A percentile compares a stretch with the other conserved stretches of the same genome.
Conservation (phyloP, 257 asterid genomes). For the Solanum microdontum region DNA sequence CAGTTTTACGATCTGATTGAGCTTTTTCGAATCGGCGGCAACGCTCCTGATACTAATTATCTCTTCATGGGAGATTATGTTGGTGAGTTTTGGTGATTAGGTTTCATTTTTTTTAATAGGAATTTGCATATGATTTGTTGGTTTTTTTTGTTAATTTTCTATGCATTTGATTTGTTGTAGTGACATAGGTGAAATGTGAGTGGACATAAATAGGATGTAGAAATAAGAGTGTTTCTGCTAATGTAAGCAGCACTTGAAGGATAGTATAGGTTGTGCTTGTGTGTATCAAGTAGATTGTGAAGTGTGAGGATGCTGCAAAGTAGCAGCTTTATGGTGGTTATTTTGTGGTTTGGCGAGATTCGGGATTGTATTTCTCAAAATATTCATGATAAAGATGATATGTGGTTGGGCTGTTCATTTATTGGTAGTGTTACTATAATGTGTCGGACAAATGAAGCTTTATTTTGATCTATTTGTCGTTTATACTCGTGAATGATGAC, state of each 20-base stretch:
- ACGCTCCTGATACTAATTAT: constrained; percentile 78
- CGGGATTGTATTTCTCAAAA: background rate
- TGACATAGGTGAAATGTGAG: background rate
- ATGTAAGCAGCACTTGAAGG: background rate
- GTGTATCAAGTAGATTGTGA: background rate
- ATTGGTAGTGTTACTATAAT: background rate
- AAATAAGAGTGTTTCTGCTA: background rate
- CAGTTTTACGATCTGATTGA: constrained; percentile 88
- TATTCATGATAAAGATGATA: background rate
- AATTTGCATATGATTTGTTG: background rate
- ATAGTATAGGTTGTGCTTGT: background rate
- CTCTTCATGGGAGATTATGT: constrained; percentile 95
- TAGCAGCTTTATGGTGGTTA: background rate
- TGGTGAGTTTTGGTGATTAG: constrained; percentile 15
- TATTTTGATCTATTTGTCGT: background rate
- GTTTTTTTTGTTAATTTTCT: background rate
- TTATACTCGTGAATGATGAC: background rate
- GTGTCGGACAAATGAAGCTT: background rate
- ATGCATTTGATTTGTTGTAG: background rate
- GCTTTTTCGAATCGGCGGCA: constrained; percentile 83
- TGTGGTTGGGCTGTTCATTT: background rate
- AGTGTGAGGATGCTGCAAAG: background rate
- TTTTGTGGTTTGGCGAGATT: background rate
- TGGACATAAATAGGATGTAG: background rate
- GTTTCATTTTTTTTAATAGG: background rate